Percentiles rank a stretch among this genome's conserved stretches.
phyloP scores from a whole-genome alignment of 495 filamentous ascomycete genomes.

The Pyrenopolyporus hunteri region DNA sequence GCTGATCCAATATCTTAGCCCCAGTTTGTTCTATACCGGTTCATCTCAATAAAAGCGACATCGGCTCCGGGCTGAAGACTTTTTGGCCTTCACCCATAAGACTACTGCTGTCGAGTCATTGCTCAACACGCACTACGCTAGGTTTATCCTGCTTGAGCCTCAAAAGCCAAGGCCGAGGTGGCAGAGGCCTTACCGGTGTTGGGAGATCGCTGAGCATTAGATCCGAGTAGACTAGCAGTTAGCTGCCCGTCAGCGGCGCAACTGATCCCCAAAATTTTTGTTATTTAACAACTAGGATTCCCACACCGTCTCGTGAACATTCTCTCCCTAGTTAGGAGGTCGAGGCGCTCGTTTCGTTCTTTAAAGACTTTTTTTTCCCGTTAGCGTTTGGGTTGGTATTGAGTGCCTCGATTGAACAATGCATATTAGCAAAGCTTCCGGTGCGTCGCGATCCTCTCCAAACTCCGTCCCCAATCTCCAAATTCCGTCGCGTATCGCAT shows the following conservation, averaged over 20 bases:
- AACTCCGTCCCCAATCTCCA: not conserved
- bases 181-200: not conserved
- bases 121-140: not conserved
- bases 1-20: constrained; percentile 1
- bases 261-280: constrained; percentile 17
- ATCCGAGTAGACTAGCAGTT: constrained; percentile 1
- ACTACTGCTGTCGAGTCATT: too few relatives aligned
- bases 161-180: constrained; percentile 8
- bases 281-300: not conserved
- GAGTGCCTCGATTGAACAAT: constrained; percentile 21
- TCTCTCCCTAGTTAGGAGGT: not conserved
- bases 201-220: not conserved
- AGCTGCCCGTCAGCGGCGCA: constrained; percentile 11
- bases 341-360: constrained; percentile 12
- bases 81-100: not conserved
- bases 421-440: constrained; percentile 19
- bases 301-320: constrained; percentile 12
- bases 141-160: not conserved
- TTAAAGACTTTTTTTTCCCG: not conserved
- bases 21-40: not conserved
- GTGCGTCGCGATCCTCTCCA: constrained; percentile 15
- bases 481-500: constrained; percentile 6
- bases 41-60: constrained; percentile 18
- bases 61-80: constrained; percentile 11
- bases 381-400: not conserved